A percentile compares a stretch with the other conserved stretches of the same genome.
Conservation (phyloP, 768 basidiomycete genomes). For the Glaciozyma martinii region DNA sequence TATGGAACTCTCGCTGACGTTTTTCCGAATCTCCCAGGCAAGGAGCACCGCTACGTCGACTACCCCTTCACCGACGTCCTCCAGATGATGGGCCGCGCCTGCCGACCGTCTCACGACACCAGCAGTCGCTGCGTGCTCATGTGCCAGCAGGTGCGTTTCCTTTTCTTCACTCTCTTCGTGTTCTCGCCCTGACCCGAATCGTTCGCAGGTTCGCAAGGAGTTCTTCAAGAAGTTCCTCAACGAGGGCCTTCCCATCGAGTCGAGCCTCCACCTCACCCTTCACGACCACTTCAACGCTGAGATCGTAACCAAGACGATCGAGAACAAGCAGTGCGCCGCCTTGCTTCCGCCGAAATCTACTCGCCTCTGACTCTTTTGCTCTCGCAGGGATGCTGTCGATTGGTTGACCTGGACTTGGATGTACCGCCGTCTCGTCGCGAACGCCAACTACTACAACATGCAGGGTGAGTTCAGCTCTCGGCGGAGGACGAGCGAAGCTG, state of each 20-base stretch:
- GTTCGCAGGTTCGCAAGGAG: conserved; percentile 60
- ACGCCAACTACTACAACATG: conserved; percentile 88
- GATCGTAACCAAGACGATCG: conserved; percentile 95
- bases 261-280: conserved; percentile 76
- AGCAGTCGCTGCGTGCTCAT: conserved; percentile 89
- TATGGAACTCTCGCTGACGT: background rate
- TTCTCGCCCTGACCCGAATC: background rate
- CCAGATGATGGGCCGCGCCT: conserved; percentile 99
- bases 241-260: conserved; percentile 96
- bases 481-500: conserved; percentile 43
- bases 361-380: background rate
- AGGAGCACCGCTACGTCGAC: conserved; percentile 95
- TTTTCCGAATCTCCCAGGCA: conserved; percentile 45
- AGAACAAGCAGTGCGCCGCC: conserved; percentile 81
- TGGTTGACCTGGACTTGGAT: conserved; percentile 89
- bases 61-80: conserved; percentile 97
- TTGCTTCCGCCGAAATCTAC: too few relatives aligned
- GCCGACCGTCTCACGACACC: conserved; percentile 77
- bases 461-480: conserved; percentile 8
- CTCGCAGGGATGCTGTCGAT: conserved; percentile 49
- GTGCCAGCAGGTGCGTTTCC: conserved; percentile 55
- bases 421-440: conserved; percentile 94
- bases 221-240: conserved; percentile 98
- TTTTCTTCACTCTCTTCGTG: background rate
- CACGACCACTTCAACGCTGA: conserved; percentile 98